Evolutionary conservation across 306 rosid species (phyloP).

Genomic region (Lablab purpureus): DNA sequence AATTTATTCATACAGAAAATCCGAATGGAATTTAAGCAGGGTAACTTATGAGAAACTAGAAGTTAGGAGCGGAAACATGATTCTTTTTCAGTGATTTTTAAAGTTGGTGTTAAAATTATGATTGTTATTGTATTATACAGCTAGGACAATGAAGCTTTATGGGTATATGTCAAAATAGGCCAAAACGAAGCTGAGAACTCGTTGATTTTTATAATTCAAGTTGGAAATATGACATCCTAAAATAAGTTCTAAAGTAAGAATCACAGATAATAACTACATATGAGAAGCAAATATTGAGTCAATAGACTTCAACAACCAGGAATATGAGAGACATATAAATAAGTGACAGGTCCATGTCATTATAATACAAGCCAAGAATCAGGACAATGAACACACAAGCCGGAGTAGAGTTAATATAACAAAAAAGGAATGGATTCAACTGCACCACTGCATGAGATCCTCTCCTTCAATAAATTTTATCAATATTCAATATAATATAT

Average conservation of each 20-base stretch:
- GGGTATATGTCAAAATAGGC: too few relatives aligned
- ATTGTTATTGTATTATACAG: too few relatives aligned
- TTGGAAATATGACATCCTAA: background rate
- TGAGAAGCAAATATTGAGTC: constrained; percentile 15
- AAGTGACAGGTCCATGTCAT: background rate
- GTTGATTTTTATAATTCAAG: background rate
- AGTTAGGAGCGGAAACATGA: constrained; percentile 7
- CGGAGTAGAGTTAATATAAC: background rate
- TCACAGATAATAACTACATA: background rate
- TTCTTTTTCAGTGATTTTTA: background rate
- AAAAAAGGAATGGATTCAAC: too few relatives aligned
- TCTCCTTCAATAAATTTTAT: too few relatives aligned
- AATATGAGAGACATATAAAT: constrained; percentile 21
- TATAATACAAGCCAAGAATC: background rate
- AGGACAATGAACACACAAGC: background rate
- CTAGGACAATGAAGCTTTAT: too few relatives aligned
- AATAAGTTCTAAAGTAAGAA: constrained; percentile 11
- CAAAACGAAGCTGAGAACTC: too few relatives aligned
- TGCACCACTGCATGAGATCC: too few relatives aligned
- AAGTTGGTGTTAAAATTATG: too few relatives aligned
- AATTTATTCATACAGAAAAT: constrained; percentile 18
- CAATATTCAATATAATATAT: too few relatives aligned
- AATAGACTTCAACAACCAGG: constrained; percentile 5
- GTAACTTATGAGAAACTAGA: constrained; percentile 7
- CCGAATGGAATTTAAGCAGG: background rate